phyloP scores from a whole-genome alignment of 306 rosid genomes.

The Trifolium repens region DNA sequence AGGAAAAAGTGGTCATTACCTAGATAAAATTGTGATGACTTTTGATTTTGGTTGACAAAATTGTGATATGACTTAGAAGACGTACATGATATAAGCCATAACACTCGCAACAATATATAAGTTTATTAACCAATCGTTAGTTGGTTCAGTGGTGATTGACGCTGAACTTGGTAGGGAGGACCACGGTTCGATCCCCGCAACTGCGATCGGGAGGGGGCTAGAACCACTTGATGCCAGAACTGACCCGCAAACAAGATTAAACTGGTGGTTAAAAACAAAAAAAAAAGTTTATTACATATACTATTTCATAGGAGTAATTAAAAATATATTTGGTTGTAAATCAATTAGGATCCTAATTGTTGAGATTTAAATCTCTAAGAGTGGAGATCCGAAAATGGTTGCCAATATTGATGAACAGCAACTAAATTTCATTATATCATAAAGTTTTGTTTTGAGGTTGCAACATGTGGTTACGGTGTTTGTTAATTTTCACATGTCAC shows the following conservation, averaged over 20 bases:
- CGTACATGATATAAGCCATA: neutral
- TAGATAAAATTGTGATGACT: no score
- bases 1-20: neutral
- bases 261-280: no score
- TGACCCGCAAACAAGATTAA: no score
- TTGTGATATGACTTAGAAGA: neutral
- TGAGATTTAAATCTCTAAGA: conserved; percentile 39
- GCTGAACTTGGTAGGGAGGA: no score
- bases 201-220: no score
- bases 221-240: no score
- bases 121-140: no score
- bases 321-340: neutral
- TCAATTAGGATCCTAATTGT: neutral
- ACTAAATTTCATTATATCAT: conserved; percentile 28
- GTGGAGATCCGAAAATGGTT: conserved; percentile 44
- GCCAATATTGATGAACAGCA: conserved; percentile 21
- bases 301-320: no score
- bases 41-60: neutral
- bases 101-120: neutral
- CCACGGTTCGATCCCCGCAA: no score
- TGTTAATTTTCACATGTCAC: conserved; percentile 46
- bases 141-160: no score
- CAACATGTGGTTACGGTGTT: conserved; percentile 30
- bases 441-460: neutral
- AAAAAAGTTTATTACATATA: no score